Evolutionary conservation across 345 rosid genomes (phyloP).

Genomic region (Eutrema japonicum): DNA sequence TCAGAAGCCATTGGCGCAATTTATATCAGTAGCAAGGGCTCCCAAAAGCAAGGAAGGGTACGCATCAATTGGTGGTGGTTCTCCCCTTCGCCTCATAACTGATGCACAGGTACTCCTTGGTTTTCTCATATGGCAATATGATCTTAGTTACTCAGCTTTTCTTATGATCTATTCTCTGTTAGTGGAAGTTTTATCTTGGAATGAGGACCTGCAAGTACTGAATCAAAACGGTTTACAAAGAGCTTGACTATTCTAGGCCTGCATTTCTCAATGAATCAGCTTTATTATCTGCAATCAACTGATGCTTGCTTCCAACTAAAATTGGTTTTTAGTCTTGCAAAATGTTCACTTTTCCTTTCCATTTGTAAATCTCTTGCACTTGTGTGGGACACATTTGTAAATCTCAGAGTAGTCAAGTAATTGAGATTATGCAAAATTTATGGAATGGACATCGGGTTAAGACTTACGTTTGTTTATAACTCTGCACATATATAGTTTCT

Average conservation of each 20-base stretch:
- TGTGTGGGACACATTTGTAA: constrained; percentile 10
- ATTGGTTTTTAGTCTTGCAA: not conserved
- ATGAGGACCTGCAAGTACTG: constrained; percentile 7
- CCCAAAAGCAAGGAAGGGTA: constrained; percentile 99
- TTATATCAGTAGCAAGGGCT: constrained; percentile 84
- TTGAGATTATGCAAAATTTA: not conserved
- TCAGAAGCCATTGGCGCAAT: constrained; percentile 95
- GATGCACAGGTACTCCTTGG: constrained; percentile 73
- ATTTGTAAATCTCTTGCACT: not conserved
- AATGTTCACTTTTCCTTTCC: not conserved
- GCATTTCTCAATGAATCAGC: not conserved
- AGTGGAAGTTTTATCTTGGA: not conserved
- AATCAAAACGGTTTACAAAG: not conserved
- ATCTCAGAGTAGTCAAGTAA: constrained; percentile 3
- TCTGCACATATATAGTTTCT: not conserved
- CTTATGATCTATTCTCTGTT: not conserved
- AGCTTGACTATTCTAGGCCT: not conserved
- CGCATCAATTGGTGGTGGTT: constrained; percentile 97
- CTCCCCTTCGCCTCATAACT: constrained; percentile 90
- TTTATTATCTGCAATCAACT: not conserved
- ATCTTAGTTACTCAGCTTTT: not conserved
- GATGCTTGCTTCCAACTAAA: constrained; percentile 4
- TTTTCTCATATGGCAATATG: not conserved
- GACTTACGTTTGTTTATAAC: not conserved
- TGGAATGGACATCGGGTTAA: not conserved